Evolutionary conservation across 768 basidiomycete genomes (phyloP).

Genomic region (Boletus sensibilis): DNA sequence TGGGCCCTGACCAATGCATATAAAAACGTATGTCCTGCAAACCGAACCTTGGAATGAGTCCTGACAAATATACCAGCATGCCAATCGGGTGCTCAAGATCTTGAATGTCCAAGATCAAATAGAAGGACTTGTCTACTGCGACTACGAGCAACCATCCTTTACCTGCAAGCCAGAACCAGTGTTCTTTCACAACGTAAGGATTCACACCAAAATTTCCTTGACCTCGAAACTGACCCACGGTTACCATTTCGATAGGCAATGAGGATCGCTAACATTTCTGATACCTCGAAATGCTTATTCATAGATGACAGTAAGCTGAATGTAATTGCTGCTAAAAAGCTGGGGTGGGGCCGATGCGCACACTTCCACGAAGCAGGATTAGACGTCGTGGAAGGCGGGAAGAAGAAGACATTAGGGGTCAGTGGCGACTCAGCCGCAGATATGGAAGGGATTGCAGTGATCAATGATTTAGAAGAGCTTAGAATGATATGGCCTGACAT

Average conservation of each 20-base stretch:
- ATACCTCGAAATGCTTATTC: slow-evolving; percentile 74
- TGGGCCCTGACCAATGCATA: slow-evolving; percentile 91
- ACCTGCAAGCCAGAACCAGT: slow-evolving; percentile 78
- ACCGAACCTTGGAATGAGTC: neutral
- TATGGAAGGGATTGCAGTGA: slow-evolving; percentile 48
- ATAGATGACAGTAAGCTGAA: slow-evolving; percentile 76
- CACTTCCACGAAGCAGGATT: slow-evolving; percentile 75
- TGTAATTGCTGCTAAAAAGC: slow-evolving; percentile 58
- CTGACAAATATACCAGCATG: slow-evolving; percentile 54
- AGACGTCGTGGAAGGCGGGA: slow-evolving; percentile 63
- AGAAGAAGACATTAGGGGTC: slow-evolving; percentile 43
- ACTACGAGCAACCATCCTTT: slow-evolving; percentile 67
- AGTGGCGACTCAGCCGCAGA: slow-evolving; percentile 36
- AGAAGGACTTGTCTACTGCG: slow-evolving; percentile 74
- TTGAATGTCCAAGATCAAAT: slow-evolving; percentile 70
- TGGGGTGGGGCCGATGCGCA: slow-evolving; percentile 73
- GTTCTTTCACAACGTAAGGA: slow-evolving; percentile 60
- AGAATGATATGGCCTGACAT: slow-evolving; percentile 73
- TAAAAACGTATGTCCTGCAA: slow-evolving; percentile 49
- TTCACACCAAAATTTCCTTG: neutral
- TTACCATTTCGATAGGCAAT: slow-evolving; percentile 51
- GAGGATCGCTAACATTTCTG: slow-evolving; percentile 53
- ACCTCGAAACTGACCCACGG: neutral
- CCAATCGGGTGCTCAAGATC: slow-evolving; percentile 73
- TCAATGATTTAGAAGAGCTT: slow-evolving; percentile 63